Evolutionary conservation across 2,329 filamentous ascomycete genomes (phyloP), one percentile per base, ranked within the genome.

Genomic region (Aureobasidium sp.): DNA sequence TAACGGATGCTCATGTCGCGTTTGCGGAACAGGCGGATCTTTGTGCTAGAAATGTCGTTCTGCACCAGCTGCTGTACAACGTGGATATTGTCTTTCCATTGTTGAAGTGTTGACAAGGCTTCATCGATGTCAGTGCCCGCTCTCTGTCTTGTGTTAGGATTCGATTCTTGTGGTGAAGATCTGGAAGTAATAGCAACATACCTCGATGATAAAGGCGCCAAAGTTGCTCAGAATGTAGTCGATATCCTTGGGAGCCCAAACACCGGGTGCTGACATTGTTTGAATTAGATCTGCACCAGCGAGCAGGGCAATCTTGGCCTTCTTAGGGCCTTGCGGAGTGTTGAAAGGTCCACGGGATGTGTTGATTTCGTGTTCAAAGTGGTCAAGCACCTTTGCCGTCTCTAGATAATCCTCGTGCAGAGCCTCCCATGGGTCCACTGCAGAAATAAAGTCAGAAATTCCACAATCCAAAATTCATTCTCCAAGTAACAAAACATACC

Each of bases 361-460:
- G 72, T 97, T 96, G 72, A 97, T 90, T 73, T 97, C 91, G 71
- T 93, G 78, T 67, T 95, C 87, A 69, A 97, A 94, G 75, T 97
- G 93, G 71, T 96, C 91, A 53, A 97, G 80, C 44, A 96, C 92
- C 68, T 88, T 84, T 43, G 92, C 93, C 0, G 93, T 97, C 17
- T 92, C 91, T 65, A 91, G 87, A 72, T 96, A 97, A 67, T 89
- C 82, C 70, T 87, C 84, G 76, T 95, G 86, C 69, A 88, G 79
- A n/a, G 90, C 89, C 79, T 96, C 92, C 87, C 89, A 95, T 0
- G 89, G 86, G 72, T 96, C 91, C 50, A 94, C 89, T 85, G 41
- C 8, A 26, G 15, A 5, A 37, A 5, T 48, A 37, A 9, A 37
- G 43, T 61, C 47, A 56, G 56, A 26, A 5, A 37, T 13, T 1